Evolutionary conservation across 768 basidiomycete species (phyloP).

Genomic region (Coprinellus micaceus): DNA sequence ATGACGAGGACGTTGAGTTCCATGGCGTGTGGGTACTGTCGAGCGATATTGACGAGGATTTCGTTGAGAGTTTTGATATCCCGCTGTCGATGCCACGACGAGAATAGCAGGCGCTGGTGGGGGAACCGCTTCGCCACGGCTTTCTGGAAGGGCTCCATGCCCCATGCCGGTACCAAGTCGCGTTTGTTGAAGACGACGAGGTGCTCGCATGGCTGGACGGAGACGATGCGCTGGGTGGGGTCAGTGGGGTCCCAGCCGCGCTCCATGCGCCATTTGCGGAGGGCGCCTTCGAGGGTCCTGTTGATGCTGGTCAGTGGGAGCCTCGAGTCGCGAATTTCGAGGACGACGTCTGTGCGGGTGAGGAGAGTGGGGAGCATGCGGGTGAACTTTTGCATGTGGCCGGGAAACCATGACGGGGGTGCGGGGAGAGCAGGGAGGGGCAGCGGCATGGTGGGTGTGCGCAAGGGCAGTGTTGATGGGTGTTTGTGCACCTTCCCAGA

Average conservation of each 20-base stretch:
- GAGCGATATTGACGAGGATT: slow-evolving; percentile 70
- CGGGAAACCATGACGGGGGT: slow-evolving; percentile 92
- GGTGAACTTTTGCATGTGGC: slow-evolving; percentile 84
- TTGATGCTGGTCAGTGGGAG: slow-evolving; percentile 95
- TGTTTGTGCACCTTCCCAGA: slow-evolving; percentile 15
- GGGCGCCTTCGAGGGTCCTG: slow-evolving; percentile 63
- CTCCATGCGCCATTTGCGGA: slow-evolving; percentile 66
- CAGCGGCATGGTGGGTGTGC: no score
- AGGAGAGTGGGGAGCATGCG: slow-evolving; percentile 73
- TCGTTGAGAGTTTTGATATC: slow-evolving; percentile 65
- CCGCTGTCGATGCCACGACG: slow-evolving; percentile 62
- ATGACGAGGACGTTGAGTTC: slow-evolving; percentile 89
- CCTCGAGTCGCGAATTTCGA: slow-evolving; percentile 91
- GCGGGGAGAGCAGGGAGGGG: slow-evolving; percentile 54
- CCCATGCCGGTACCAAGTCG: slow-evolving; percentile 87
- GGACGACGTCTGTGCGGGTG: slow-evolving; percentile 82
- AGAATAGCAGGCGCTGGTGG: slow-evolving; percentile 57
- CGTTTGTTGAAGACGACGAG: slow-evolving; percentile 91
- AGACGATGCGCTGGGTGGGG: slow-evolving; percentile 35
- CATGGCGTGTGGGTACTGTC: slow-evolving; percentile 61
- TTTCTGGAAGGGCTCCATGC: slow-evolving; percentile 76
- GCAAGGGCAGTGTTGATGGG: neutral
- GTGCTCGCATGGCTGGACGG: slow-evolving; percentile 63
- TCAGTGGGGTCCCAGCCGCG: slow-evolving; percentile 52
- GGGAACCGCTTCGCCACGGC: slow-evolving; percentile 69